phyloP scores from a whole-genome alignment of 169 alveolate species.

The Plasmodium adleri region DNA sequence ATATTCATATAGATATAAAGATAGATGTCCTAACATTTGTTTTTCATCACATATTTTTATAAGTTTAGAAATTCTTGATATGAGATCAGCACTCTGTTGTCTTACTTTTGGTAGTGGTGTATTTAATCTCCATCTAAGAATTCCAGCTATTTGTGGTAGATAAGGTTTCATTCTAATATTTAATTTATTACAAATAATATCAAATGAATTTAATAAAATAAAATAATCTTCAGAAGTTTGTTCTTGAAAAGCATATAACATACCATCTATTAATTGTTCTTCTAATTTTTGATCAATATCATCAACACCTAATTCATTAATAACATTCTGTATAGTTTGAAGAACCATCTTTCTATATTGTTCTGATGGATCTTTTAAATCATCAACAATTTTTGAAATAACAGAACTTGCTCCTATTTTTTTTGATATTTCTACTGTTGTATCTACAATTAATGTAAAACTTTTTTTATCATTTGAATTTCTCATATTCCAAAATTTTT shows the following conservation, averaged over 20 bases:
- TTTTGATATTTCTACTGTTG: constrained; percentile 98
- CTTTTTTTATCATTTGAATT: constrained; percentile 94
- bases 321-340: constrained; percentile 97
- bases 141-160: constrained; percentile 98
- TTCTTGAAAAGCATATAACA: constrained; percentile 98
- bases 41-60: constrained; percentile 98
- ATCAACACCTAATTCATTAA: constrained; percentile 93
- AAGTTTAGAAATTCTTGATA: constrained; percentile 96
- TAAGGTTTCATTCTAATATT: constrained; percentile 98
- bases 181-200: constrained; percentile 96
- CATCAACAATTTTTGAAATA: constrained; percentile 78
- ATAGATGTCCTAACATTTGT: constrained; percentile 97
- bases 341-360: constrained; percentile 96
- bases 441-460: constrained; percentile 95
- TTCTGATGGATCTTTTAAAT: constrained; percentile 86
- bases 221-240: constrained; percentile 96
- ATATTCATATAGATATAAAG: constrained; percentile 97
- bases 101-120: constrained; percentile 97
- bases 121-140: constrained; percentile 96
- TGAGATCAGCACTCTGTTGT: constrained; percentile 99
- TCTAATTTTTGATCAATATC: constrained; percentile 97
- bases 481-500: constrained; percentile 94
- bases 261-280: constrained; percentile 98
- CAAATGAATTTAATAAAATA: constrained; percentile 96
- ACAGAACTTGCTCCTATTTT: constrained; percentile 91